phyloP scores from a whole-genome alignment of 805 yeast species.

The Komagataella pseudopastoris region DNA sequence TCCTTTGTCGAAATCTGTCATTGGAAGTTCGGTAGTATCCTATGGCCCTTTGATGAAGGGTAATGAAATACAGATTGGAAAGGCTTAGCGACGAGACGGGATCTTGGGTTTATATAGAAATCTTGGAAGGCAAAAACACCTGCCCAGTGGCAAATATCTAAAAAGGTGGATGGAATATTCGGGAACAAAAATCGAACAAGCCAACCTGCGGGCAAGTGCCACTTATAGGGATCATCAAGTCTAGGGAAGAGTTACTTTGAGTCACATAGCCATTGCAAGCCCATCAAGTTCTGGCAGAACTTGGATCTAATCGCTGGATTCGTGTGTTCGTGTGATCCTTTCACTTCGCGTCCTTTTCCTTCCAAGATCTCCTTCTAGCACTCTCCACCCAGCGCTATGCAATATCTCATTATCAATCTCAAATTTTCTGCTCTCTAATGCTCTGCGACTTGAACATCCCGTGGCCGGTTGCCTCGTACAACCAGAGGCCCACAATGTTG shows the following conservation, averaged over 20 bases:
- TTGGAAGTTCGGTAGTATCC: background rate
- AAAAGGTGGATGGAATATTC: background rate
- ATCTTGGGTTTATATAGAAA: background rate
- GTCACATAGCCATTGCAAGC: background rate
- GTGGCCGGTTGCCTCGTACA: conserved; percentile 50
- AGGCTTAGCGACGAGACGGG: background rate
- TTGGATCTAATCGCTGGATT: background rate
- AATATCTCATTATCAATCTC: background rate
- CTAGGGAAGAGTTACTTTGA: background rate
- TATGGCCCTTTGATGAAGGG: background rate
- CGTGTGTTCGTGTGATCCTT: background rate
- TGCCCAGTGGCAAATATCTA: background rate
- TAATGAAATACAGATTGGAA: background rate
- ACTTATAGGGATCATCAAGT: background rate
- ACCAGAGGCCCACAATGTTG: conserved; percentile 21
- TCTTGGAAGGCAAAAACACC: background rate
- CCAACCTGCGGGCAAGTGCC: background rate
- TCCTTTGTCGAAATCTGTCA: conserved; percentile 5
- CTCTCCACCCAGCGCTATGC: background rate
- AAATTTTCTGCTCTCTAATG: conserved; percentile 15
- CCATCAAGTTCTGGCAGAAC: background rate
- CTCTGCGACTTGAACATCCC: conserved; percentile 58
- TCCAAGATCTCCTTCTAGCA: background rate
- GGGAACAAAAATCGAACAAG: background rate
- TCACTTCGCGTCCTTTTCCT: background rate